Evolutionary conservation across 805 yeast species (phyloP).

Genomic region (Candida ovalis): DNA sequence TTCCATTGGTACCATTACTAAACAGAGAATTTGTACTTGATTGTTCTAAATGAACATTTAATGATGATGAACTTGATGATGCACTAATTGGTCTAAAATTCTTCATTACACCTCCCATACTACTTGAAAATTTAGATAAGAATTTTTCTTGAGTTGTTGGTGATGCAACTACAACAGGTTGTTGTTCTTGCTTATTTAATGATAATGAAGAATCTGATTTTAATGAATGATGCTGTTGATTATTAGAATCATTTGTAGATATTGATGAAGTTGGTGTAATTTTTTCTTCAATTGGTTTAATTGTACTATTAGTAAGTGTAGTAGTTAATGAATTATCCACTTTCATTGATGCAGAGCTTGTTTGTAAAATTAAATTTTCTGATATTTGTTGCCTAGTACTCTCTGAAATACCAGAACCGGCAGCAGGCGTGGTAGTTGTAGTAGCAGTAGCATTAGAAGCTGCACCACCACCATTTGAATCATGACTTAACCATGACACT

Average conservation of each 20-base stretch:
- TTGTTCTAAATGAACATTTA: constrained; percentile 16
- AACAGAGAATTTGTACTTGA: constrained; percentile 2
- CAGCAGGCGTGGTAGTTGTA: background rate
- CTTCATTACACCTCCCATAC: constrained; percentile 35
- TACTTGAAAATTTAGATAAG: constrained; percentile 26
- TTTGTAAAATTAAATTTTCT: constrained; percentile 27
- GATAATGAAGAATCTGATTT: constrained; percentile 9
- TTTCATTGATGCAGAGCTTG: constrained; percentile 1
- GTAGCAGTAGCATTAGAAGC: too few relatives aligned
- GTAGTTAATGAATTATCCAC: background rate
- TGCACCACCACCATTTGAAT: too few relatives aligned
- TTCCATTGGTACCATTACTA: background rate
- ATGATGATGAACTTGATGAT: constrained; percentile 31
- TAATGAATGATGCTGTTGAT: constrained; percentile 2
- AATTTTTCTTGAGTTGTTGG: constrained; percentile 25
- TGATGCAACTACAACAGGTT: constrained; percentile 5
- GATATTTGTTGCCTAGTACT: constrained; percentile 28
- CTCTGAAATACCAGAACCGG: constrained; percentile 16
- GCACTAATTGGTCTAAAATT: constrained; percentile 31
- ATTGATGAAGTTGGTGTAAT: constrained; percentile 31
- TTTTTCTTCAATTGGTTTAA: constrained; percentile 9
- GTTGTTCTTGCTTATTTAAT: constrained; percentile 3
- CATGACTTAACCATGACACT: constrained; percentile 28
- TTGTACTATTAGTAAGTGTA: background rate
- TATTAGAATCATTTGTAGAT: constrained; percentile 21